Percentiles rank a stretch among this genome's conserved stretches.
phyloP scores from a whole-genome alignment of 225 moss, liverwort and hornwort genomes.

The Polytrichum formosum region DNA sequence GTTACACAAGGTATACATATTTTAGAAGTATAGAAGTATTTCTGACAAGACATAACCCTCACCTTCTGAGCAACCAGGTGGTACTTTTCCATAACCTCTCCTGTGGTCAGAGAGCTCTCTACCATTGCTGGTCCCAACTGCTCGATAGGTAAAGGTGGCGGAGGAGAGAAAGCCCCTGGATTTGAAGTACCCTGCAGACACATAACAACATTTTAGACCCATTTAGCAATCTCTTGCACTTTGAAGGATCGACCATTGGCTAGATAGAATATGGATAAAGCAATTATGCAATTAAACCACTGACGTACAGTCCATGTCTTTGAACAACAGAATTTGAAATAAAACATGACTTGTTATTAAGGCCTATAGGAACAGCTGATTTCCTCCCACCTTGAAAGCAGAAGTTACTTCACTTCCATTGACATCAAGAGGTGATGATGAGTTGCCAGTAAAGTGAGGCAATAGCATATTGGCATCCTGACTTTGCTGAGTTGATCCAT shows the following conservation, averaged over 20 bases:
- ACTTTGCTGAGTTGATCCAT: constrained; percentile 46
- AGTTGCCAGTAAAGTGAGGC: constrained; percentile 48
- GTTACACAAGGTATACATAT: no score
- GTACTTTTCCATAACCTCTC: constrained; percentile 95
- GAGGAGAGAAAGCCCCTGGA: constrained; percentile 41
- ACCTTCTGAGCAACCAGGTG: constrained; percentile 90
- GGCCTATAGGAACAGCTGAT: neutral
- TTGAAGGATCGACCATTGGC: no score
- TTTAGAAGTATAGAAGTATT: no score
- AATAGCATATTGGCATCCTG: constrained; percentile 55
- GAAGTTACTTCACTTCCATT: constrained; percentile 52
- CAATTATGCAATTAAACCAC: no score
- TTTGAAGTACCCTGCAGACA: constrained; percentile 43
- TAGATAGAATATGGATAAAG: no score
- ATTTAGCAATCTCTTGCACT: neutral
- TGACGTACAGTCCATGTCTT: no score
- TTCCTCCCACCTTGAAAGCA: constrained; percentile 50
- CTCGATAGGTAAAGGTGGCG: constrained; percentile 53
- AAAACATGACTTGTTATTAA: neutral
- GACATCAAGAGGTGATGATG: constrained; percentile 53
- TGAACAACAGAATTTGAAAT: neutral
- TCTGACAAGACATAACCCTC: neutral
- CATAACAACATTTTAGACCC: constrained; percentile 2
- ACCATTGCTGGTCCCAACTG: constrained; percentile 48
- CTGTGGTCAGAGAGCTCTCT: constrained; percentile 78